Evolutionary conservation across 148 eudicot species (phyloP).

Genomic region (Rhododendron henanense): DNA sequence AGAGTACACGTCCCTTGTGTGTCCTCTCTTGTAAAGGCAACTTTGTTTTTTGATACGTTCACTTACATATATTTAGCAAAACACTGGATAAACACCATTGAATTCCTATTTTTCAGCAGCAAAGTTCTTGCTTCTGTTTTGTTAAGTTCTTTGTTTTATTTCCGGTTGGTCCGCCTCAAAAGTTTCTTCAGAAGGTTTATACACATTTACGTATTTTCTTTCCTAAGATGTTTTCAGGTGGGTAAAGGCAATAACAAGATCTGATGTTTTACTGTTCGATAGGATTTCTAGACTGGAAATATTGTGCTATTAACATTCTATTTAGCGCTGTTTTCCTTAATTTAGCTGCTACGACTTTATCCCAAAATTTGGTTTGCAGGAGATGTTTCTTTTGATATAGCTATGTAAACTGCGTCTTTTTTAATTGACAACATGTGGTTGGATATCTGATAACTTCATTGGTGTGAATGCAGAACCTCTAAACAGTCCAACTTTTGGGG

Average conservation of each 20-base stretch:
- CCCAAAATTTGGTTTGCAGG: not conserved
- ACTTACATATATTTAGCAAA: not conserved
- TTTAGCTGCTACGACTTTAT: not conserved
- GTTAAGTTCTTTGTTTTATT: not conserved
- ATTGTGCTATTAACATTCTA: not conserved
- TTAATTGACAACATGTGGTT: not conserved
- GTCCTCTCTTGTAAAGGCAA: not conserved
- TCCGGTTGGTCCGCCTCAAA: not conserved
- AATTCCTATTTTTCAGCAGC: not conserved
- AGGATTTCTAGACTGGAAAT: not conserved
- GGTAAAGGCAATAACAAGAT: not conserved
- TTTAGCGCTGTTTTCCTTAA: not conserved
- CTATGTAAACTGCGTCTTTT: not conserved
- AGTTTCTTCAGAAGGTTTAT: not conserved
- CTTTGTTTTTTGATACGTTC: not conserved
- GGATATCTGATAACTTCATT: not conserved
- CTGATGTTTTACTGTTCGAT: not conserved
- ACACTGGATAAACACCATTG: not conserved
- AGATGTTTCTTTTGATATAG: not conserved
- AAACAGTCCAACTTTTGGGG: slow-evolving; percentile 20
- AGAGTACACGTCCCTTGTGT: not conserved
- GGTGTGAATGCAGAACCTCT: slow-evolving; percentile 20
- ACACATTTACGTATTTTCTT: not conserved
- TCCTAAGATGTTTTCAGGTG: not conserved
- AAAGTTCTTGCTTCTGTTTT: not conserved